Conservation (phyloP, 2,329 filamentous ascomycete species). For the Ophiostoma piceae region DNA sequence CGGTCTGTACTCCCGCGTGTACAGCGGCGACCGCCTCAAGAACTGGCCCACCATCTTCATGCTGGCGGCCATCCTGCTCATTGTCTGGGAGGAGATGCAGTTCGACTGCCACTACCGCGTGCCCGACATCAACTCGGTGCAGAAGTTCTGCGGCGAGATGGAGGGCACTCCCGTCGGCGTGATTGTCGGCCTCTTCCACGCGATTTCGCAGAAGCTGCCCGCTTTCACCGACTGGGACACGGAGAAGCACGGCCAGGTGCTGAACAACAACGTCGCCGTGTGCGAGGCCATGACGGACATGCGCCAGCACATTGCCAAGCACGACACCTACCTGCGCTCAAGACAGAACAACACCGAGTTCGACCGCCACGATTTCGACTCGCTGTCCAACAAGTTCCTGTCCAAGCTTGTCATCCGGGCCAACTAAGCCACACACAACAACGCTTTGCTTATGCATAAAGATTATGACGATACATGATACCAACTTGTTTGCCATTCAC, state of each 20-base stretch:
- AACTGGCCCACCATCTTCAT: conserved; percentile 99
- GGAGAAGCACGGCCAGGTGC: conserved; percentile 78
- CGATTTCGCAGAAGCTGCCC: conserved; percentile 94
- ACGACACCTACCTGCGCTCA: conserved; percentile 81
- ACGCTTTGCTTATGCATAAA: background rate
- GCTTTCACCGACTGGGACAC: conserved; percentile 93
- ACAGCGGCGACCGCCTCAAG: conserved; percentile 94
- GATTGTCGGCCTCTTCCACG: conserved; percentile 93
- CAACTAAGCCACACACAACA: conserved; percentile 51
- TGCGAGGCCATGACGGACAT: conserved; percentile 97
- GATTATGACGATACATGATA: conserved; percentile 12
- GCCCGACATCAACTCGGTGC: conserved; percentile 73
- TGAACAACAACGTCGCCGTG: conserved; percentile 85
- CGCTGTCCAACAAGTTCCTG: conserved; percentile 92
- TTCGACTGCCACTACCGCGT: conserved; percentile 97
- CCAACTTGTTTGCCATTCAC: background rate
- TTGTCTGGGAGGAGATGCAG: conserved; percentile 98
- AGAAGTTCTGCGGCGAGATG: conserved; percentile 97
- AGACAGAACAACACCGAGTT: conserved; percentile 71
- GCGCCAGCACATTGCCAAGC: conserved; percentile 82
- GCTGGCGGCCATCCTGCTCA: conserved; percentile 84
- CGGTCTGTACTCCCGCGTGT: conserved; percentile 89
- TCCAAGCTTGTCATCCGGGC: conserved; percentile 94
- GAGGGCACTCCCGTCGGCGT: conserved; percentile 93
- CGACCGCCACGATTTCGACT: conserved; percentile 89